Base-by-base conservation (phyloP, 148 eudicot genomes). In the Rhododendron ferrugineum region DNA sequence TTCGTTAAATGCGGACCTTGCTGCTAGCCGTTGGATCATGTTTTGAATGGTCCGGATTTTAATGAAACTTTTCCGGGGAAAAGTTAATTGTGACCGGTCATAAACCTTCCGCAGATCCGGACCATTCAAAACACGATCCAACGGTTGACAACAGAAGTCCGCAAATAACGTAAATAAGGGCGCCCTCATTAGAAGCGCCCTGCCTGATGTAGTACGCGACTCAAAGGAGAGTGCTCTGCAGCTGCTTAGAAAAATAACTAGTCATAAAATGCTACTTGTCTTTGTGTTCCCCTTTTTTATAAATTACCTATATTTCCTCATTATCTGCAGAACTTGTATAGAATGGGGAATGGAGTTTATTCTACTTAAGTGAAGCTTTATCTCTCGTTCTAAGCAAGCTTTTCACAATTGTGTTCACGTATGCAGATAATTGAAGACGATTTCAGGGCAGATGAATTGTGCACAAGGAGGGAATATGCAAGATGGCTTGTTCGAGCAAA, bases 401-500 rank as follows among this genome's bases (percentile, higher is more conserved):
- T 90, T 77, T 87, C 64, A 86, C 80, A 84, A 78, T 70, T 86
- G 36, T 86, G 85, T 83, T 90, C 90, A 93, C 89, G 90, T 88
- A 87, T 90, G 89, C 96, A 97, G 99, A 94, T 97, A 79, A 90
- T 95, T 88, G 98, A 95, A 84, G 95, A 95, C 74, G 93, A 91
- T 88, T 94, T 91, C 80, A 89, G 86, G 90, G 93, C 92, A 44
- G 92, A 89, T 88, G 95, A 92, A 81, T 92, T 97, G 84, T 97
- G 99, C 86, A 91, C 93, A 4, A 94, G 97, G 87, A 92, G 98
- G 91, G 98, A 97, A 87, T 97, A 95, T 84, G 96, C 98, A 81
- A 92, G 99, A 87, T 97, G 98, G 99, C 88, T 95, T 84, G 92
- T 95, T 70, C 89, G 88, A 79, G 91, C 88, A 47, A 93, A 89